Evolutionary conservation across 345 rosid species (phyloP), one percentile per base, ranked within the genome.

Genomic region (Gossypium thurberi): DNA sequence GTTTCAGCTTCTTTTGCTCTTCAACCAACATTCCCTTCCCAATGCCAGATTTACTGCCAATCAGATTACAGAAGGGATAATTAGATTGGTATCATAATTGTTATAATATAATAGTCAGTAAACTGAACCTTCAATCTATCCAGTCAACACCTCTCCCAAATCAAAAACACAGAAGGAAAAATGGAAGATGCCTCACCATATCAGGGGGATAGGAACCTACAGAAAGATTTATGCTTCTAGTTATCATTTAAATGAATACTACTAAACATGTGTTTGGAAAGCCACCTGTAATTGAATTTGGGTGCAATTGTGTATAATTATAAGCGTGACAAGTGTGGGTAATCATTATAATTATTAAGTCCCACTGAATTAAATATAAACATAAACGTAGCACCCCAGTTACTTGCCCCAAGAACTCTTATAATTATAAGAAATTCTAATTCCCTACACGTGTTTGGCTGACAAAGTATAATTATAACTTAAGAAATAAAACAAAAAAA

Each of bases 41-140:
- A 42, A 90, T 82, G 67, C 81, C 80, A 78, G 94, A 86, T 85
- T 89, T 94, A 80, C 97, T 90, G 86, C 73, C 74, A 75, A 77
- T 55, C 46, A 60, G 51, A 84, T 73, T n/a, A 69, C 25, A 51
- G 11, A 17, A n/a, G 7, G 11, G 46, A 8, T 21, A 37, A 71
- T 78, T 68, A 69, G 28, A 57, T 72, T 20, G 20, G 26, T 13
- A 53, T 10, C 14, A 20, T 28, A 58, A 21, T 17, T 18, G 44
- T 17, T 26, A 42, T 25, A 18, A 59, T 9, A 43, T 46, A 20
- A 23, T 44, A 44, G 28, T 58, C 37, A 37, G 26, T 20, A 55
- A 33, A 20, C 52, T 18, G 5, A 9, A n/a, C 26, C 64, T 53
- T 50, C 17, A 33, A 13, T 43, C 63, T 8, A 6, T 70, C 51